Evolutionary conservation across 768 basidiomycete genomes (phyloP), one percentile per base, ranked within the genome.

Genomic region (Tylopilus vinaceipallidus): DNA sequence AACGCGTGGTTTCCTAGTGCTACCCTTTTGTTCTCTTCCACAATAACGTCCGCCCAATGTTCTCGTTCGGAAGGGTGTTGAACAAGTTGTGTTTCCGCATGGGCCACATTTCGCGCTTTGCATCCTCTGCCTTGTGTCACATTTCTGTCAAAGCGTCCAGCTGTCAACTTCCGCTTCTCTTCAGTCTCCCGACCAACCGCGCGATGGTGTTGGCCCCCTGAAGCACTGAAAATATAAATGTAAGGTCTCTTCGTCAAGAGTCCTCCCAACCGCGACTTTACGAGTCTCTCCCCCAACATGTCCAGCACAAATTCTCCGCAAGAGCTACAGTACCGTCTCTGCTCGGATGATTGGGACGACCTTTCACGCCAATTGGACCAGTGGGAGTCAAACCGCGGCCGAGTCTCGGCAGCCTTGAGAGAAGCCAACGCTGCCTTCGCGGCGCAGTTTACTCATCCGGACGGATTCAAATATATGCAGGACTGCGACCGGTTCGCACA

Each of bases 401-500:
- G 26, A 12, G 44, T 66, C 30, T 17, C 47, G 2, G 17, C 1
- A 1, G 39, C 42, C 12, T 44, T 64, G 39, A 33, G n/a, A 11
- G 48, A 53, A 17, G 55, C 55, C 34, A 55, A 39, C 4, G 44
- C 36, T 14, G 55, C 52, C 3, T 55, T 64, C 35, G 41, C 53
- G 23, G 37, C 48, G 2, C 63, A 63, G n/a, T 38, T 34, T 16
- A 52, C 34, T 14, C 4, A 40, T 14, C 61, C 64, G 0, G 42
- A 64, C 35, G 54, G 43, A 19, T 29, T 34, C 14, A 50, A 17
- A 16, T 60, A 24, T 27, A 29, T 11, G 14, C 44, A 44, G 10
- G 23, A 50, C 5, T 64, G 63, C 27, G 42, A 50, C 7, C 41
- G 29, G 6, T 47, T 64, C 32, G 2, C 6, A 12, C 17, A 13